Conservation (phyloP, 805 yeast genomes). For the Zygoascus biomembranicola region DNA sequence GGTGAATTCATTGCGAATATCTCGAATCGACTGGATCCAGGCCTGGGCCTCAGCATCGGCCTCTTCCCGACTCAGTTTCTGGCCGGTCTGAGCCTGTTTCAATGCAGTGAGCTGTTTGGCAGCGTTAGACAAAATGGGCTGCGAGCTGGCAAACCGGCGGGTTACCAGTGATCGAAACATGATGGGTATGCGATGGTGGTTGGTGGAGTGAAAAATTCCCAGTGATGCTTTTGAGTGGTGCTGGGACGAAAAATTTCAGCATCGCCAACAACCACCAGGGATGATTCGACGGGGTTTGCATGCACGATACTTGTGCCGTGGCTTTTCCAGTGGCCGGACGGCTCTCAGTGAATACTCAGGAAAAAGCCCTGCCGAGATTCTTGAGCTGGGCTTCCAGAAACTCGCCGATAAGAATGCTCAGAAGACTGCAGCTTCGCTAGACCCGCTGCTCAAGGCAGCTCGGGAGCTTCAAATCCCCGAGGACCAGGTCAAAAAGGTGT, state of each 20-base stretch:
- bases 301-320: not conserved
- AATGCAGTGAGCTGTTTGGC: slow-evolving; percentile 19
- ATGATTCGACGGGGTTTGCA: not conserved
- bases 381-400: slow-evolving; percentile 25
- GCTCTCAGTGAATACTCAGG: not conserved
- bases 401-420: slow-evolving; percentile 22
- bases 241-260: not conserved
- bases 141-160: not conserved
- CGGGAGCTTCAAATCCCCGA: slow-evolving; percentile 24
- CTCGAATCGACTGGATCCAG: slow-evolving; percentile 36
- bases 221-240: not conserved
- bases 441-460: slow-evolving; percentile 24
- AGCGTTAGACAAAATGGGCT: slow-evolving; percentile 1
- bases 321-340: not conserved
- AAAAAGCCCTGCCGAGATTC: slow-evolving; percentile 16
- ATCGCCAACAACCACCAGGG: not conserved
- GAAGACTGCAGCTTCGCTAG: slow-evolving; percentile 22
- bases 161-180: not conserved
- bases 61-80: slow-evolving; percentile 15
- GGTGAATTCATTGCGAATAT: slow-evolving; percentile 32
- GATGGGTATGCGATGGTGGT: not conserved
- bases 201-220: not conserved
- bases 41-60: slow-evolving; percentile 33
- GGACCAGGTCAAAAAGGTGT: slow-evolving; percentile 18
- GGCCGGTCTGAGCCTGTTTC: slow-evolving; percentile 3